A percentile compares a stretch with the other conserved stretches of the same genome.
phyloP scores from a whole-genome alignment of 208 protist genomes.

The Wallacemonas sp. region DNA sequence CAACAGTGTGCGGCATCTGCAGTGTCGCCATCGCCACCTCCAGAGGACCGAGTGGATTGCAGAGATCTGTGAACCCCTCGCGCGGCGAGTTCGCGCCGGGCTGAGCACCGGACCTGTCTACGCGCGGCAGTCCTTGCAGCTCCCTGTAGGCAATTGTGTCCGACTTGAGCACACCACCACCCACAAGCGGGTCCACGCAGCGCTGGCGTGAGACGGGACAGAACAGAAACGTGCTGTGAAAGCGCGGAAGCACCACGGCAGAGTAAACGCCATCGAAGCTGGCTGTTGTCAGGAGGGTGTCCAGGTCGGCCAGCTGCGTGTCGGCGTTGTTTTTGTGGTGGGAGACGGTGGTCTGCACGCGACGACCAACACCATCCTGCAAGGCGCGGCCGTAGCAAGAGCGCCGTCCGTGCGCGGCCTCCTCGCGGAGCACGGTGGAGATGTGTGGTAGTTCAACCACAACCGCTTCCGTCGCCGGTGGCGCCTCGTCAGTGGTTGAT shows the following conservation, averaged over 20 bases:
- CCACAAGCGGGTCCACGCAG: conserved; percentile 68
- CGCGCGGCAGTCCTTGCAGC: not conserved
- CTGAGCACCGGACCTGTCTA: not conserved
- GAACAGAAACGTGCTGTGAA: conserved; percentile 78
- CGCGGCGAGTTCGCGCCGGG: not conserved
- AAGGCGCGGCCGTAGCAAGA: conserved; percentile 20
- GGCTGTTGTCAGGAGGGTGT: not conserved
- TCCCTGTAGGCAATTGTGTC: not conserved
- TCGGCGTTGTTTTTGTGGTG: not conserved
- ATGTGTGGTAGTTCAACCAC: conserved; percentile 63
- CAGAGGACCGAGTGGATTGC: not conserved
- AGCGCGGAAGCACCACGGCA: conserved; percentile 44
- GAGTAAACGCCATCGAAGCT: not conserved
- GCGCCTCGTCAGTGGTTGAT: not conserved
- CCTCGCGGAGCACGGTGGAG: conserved; percentile 36
- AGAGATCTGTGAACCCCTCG: not conserved
- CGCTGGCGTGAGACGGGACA: conserved; percentile 77
- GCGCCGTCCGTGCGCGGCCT: conserved; percentile 1
- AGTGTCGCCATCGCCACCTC: not conserved
- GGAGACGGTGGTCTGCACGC: not conserved
- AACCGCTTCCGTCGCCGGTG: conserved; percentile 20
- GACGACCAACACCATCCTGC: not conserved
- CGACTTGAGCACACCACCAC: conserved; percentile 27
- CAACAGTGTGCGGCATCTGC: not conserved
- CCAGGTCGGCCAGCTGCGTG: not conserved